Evolutionary conservation across 2,329 filamentous ascomycete genomes (phyloP), one percentile per base, ranked within the genome.

Genomic region (Xylariaceae sp.): DNA sequence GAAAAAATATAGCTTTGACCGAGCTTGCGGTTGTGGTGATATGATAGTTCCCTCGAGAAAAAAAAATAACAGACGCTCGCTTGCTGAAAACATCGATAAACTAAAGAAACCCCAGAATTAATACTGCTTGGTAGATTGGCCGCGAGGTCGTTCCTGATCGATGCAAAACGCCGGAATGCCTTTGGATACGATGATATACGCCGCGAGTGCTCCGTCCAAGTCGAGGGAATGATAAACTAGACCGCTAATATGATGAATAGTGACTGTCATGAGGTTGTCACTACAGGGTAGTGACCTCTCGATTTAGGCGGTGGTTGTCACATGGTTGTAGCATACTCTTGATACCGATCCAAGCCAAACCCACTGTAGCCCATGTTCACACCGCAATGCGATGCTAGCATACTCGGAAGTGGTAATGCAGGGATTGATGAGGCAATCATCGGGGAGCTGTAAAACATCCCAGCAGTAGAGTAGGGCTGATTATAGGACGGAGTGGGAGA

Each of bases 271-370:
- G 76, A 76, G 68, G 77, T 79, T 64, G 79, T 81, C 67, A 77
- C 77, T 71, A 75, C 75, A 67, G 78, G 77, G 70, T 77, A 78
- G 69, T 74, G 75, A 69, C 78, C 74, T 70, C 73, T 75, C 72
- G 76, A 73, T 71, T 73, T 74, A 63, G 77, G 71, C 73, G 76
- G 70, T 85, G 82, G 76, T 85, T 84, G 82, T 90, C 90, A 97
- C 81, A 96, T 96, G 65, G 89, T 92, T 62, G 91, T 88, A 66
- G 91, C 84, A 74, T 93, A 96, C 75, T 94, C 91, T 71, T 90
- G 89, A 73, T 90, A 92, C 67, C 89, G 83, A 74, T 91, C 91
- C 91, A 92, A 96, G 67, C 90, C 91, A 73, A 96, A 96, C 64
- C 87, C 84, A 66, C 85, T 84, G 78, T 90, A 92, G 58, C 87